Base-by-base conservation (phyloP, 2,329 filamentous ascomycete species). In the Botrytis medusae region DNA sequence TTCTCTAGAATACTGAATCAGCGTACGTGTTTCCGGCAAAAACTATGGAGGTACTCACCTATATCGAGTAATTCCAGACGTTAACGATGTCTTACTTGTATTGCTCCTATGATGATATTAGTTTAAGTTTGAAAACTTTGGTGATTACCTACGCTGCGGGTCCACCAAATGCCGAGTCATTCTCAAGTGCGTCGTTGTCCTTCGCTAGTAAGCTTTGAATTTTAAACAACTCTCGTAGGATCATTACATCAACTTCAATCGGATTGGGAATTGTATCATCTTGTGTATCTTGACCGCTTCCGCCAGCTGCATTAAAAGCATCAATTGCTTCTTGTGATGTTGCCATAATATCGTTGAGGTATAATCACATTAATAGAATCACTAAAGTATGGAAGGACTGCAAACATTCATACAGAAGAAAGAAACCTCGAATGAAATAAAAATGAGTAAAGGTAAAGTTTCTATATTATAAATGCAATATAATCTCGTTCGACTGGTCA, bases 61-160 rank as follows among this genome's bases (percentile, higher is more conserved):
- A 63, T 75, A 76, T 63, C 62, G 69, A 34, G 70, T 72, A 22
- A 75, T 71, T 25, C 72, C 75, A 40, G 74, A 75, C 42, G 51
- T 68, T 51, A 76, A 59, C 25, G 75, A 76, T 22, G 74, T 76
- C 63, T 65, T 74, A 32, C 61, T 72, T 42, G 70, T 57, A 34
- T 65, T 29, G 48, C 61, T 72, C 34, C 70, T 72, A 34, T 44
- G n/a, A 29, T 29, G 46, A 10, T 22, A 60, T 72, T n/a, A 72
- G 70, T 37, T 37, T 32, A 32, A 14, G 20, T 25, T 25, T 6
- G 34, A 16, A 29, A 29, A 20, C 22, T 40, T 59, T 29, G 18
- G 48, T n/a, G 16, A 9, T 20, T 16, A 44, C 48, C 9, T 67
- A 72, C 70, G 60, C 37, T 37, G 51, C 48, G 25, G 34, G n/a